These are phyloP conservation scores for Acanthamoeba sp. DNA, from an alignment of 208 protist genomes.

Conservation along the genomic window DNA sequence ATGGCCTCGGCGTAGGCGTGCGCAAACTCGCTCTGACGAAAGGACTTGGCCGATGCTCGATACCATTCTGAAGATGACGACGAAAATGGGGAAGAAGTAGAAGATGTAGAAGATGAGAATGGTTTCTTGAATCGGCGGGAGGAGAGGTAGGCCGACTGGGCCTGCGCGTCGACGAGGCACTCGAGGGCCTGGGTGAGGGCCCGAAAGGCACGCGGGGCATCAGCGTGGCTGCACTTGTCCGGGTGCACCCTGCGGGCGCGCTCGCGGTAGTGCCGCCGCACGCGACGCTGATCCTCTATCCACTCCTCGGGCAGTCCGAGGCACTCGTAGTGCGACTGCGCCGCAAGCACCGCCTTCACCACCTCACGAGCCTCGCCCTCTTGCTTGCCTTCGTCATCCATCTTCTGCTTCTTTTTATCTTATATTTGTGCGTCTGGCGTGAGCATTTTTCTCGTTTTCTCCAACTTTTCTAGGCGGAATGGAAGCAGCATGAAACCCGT, in stretches of 20 bases:
- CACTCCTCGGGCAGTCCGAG: background rate
- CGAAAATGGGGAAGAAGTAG: background rate
- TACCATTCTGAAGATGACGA: background rate
- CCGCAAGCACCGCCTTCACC: background rate
- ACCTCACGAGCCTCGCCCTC: background rate
- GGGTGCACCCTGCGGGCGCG: background rate
- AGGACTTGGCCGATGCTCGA: background rate
- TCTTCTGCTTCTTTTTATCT: no score
- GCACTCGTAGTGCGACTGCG: background rate
- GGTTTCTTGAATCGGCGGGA: background rate
- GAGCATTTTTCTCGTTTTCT: background rate
- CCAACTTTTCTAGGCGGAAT: no score
- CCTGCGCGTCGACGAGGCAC: background rate
- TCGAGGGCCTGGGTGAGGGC: slow-evolving; percentile 7
- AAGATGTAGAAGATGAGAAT: background rate
- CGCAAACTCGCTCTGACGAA: background rate
- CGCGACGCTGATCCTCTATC: background rate
- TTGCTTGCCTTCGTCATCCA: background rate
- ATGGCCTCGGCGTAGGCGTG: slow-evolving; percentile 31
- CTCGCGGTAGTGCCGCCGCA: slow-evolving; percentile 31
- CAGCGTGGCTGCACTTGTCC: background rate
- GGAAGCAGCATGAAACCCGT: no score
- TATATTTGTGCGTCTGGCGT: background rate
- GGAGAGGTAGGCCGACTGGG: background rate
- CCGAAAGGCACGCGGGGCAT: slow-evolving; percentile 18